A percentile compares a stretch with the other conserved stretches of the same genome.
phyloP scores from a whole-genome alignment of 2,329 filamentous ascomycete genomes.

The Zymoseptoria crescenta region DNA sequence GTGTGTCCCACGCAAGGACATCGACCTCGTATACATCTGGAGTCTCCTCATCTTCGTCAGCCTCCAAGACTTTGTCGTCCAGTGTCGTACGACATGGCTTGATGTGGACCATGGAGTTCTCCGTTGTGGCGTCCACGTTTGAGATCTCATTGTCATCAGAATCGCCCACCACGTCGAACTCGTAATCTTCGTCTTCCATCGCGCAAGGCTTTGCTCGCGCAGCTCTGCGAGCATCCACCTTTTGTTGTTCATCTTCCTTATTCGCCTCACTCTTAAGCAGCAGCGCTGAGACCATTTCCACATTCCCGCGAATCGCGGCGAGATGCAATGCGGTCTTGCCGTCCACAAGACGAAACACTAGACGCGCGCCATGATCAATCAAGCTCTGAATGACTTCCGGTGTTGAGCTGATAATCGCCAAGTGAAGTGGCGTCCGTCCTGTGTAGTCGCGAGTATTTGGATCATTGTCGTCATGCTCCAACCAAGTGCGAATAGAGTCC shows the following conservation, averaged over 20 bases:
- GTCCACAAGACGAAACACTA: slow-evolving; percentile 68
- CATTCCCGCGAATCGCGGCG: slow-evolving; percentile 61
- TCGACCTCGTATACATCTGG: slow-evolving; percentile 77
- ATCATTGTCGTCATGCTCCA: slow-evolving; percentile 58
- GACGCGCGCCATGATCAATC: slow-evolving; percentile 62
- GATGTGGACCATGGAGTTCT: slow-evolving; percentile 70
- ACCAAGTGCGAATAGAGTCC: slow-evolving; percentile 63
- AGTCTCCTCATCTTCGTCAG: slow-evolving; percentile 52
- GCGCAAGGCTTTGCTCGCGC: slow-evolving; percentile 22
- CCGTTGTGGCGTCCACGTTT: slow-evolving; percentile 36
- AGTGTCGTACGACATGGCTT: slow-evolving; percentile 24
- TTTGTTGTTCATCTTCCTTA: slow-evolving; percentile 55
- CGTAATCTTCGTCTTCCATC: slow-evolving; percentile 32
- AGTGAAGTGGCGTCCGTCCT: slow-evolving; percentile 69
- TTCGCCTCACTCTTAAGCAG: slow-evolving; percentile 68
- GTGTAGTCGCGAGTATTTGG: slow-evolving; percentile 69
- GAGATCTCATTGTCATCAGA: slow-evolving; percentile 30
- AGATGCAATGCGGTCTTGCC: slow-evolving; percentile 77
- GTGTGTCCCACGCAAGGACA: slow-evolving; percentile 69
- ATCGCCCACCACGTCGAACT: slow-evolving; percentile 42
- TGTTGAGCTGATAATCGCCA: slow-evolving; percentile 63
- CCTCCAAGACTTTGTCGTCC: slow-evolving; percentile 40
- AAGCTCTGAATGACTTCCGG: slow-evolving; percentile 63
- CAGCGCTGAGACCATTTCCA: slow-evolving; percentile 62
- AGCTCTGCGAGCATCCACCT: slow-evolving; percentile 30